phyloP scores from a whole-genome alignment of 2,329 filamentous ascomycete species.

The Cytospora leucostoma region DNA sequence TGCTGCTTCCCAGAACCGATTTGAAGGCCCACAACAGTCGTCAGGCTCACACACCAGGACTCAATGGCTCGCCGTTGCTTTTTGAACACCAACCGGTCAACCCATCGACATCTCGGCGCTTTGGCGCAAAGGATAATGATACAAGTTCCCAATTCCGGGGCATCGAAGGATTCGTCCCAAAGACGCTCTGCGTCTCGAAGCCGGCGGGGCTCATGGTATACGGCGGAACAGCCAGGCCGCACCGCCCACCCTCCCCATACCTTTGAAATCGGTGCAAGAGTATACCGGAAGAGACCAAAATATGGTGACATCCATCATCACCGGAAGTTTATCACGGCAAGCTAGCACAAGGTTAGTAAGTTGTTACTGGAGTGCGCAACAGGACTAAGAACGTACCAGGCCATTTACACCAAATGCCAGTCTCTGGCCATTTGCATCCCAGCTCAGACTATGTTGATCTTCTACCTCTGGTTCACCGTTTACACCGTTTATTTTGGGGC shows the following conservation, averaged over 20 bases:
- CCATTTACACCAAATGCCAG: conserved; percentile 66
- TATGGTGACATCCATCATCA: conserved; percentile 14
- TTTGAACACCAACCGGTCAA: not conserved
- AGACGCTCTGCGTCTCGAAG: not conserved
- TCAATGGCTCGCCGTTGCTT: not conserved
- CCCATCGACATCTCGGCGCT: not conserved
- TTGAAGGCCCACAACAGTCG: not conserved
- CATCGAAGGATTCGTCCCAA: not conserved
- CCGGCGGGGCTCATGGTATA: not conserved
- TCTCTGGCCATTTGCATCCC: conserved; percentile 63
- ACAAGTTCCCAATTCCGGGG: not conserved
- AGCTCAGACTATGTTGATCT: conserved; percentile 61
- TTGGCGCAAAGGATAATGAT: not conserved
- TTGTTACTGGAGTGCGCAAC: not conserved
- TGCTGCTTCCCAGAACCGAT: not conserved
- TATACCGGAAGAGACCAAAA: not conserved
- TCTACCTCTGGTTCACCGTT: conserved; percentile 58
- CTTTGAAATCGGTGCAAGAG: not conserved
- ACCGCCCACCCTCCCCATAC: not conserved
- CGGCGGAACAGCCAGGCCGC: not conserved
- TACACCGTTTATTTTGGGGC: conserved; percentile 46
- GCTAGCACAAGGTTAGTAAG: conserved; percentile 31
- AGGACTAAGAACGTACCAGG: conserved; percentile 50
- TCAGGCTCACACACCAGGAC: not conserved
- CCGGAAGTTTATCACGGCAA: conserved; percentile 37